Evolutionary conservation across 2,329 filamentous ascomycete species (phyloP).

Genomic region (Sphaerulina populicola): DNA sequence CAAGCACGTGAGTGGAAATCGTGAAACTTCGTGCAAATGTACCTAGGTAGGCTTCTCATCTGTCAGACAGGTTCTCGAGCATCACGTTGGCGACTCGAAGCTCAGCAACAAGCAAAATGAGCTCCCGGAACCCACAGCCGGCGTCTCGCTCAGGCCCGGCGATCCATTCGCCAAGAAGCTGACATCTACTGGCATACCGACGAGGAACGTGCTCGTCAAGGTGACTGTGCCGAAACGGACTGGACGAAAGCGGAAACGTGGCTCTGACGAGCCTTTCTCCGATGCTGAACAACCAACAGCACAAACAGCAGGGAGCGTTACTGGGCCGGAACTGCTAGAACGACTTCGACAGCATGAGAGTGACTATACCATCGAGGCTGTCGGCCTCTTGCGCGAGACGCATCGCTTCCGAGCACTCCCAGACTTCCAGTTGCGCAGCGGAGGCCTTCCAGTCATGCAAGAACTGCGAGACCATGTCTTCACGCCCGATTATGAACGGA

Average conservation of each 20-base stretch:
- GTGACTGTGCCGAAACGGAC: constrained; percentile 80
- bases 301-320: constrained; percentile 16
- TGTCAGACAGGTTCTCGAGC: constrained; percentile 26
- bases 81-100: constrained; percentile 28
- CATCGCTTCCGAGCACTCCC: constrained; percentile 81
- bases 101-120: constrained; percentile 19
- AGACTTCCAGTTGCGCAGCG: constrained; percentile 59
- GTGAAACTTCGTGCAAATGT: background rate
- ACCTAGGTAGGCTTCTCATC: constrained; percentile 13
- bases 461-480: constrained; percentile 64
- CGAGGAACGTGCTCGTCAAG: constrained; percentile 78
- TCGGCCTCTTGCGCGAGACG: constrained; percentile 61
- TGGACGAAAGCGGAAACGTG: constrained; percentile 74
- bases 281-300: constrained; percentile 5
- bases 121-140: constrained; percentile 43
- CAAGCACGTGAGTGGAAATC: constrained; percentile 40
- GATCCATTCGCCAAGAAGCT: constrained; percentile 72
- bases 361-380: constrained; percentile 25
- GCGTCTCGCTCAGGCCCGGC: constrained; percentile 69
- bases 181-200: constrained; percentile 63
- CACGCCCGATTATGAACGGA: constrained; percentile 53
- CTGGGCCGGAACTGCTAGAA: constrained; percentile 26
- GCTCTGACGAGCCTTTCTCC: constrained; percentile 52
- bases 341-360: constrained; percentile 27
- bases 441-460: constrained; percentile 52